These are phyloP conservation scores for Neocucurbitaria cava DNA, from an alignment of 2,329 filamentous ascomycete genomes.

Conservation along the genomic window DNA sequence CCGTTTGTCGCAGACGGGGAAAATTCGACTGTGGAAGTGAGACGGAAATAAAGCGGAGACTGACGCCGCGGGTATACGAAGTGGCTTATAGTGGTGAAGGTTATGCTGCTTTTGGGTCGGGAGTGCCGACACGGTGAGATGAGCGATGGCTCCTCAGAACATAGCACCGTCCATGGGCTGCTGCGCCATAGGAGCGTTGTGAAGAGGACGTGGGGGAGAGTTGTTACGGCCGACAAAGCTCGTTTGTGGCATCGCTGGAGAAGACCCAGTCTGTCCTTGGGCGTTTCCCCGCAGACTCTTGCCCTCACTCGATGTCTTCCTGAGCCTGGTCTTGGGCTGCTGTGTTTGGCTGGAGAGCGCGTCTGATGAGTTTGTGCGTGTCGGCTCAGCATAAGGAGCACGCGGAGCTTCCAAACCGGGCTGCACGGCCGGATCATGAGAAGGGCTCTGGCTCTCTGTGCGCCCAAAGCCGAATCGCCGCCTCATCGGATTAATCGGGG, in stretches of 20 bases:
- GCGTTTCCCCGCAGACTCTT: constrained; percentile 56
- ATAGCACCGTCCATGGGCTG: constrained; percentile 45
- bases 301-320: constrained; percentile 60
- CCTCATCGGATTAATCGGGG: constrained; percentile 66
- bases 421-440: constrained; percentile 49
- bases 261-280: constrained; percentile 29
- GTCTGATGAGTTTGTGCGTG: constrained; percentile 55
- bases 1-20: constrained; percentile 24
- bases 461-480: constrained; percentile 56
- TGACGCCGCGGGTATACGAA: not conserved
- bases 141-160: constrained; percentile 40
- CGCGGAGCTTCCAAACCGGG: constrained; percentile 40
- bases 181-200: constrained; percentile 27
- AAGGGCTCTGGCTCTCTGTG: constrained; percentile 42
- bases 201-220: constrained; percentile 40
- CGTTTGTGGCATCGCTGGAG: constrained; percentile 38
- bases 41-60: constrained; percentile 6
- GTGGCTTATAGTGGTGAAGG: not conserved
- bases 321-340: constrained; percentile 50
- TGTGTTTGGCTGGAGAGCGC: constrained; percentile 46
- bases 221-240: constrained; percentile 35
- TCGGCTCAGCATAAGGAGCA: constrained; percentile 38
- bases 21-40: constrained; percentile 15
- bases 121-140: constrained; percentile 2
- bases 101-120: constrained; percentile 10